Conservation (phyloP, 306 rosid genomes). For the Medicago truncatula region DNA sequence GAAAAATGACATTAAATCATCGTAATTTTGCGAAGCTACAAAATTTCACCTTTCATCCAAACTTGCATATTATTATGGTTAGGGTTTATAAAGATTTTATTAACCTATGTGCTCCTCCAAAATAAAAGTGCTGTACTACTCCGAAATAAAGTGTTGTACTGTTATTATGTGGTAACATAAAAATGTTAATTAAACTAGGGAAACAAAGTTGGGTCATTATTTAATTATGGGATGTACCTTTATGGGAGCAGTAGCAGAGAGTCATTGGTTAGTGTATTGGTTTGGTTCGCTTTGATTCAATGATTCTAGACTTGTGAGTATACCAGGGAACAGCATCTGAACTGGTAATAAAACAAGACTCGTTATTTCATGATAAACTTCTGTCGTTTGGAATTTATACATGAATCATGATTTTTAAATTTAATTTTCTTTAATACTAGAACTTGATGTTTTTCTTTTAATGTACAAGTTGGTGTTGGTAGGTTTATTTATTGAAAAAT, state of each 20-base stretch:
- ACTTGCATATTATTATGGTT: too few species aligned
- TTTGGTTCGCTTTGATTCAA: slow-evolving; percentile 38
- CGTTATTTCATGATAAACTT: slow-evolving; percentile 19
- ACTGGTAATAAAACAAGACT: slow-evolving; percentile 36
- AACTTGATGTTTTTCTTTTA: slow-evolving; percentile 6
- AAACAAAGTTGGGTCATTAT: slow-evolving; percentile 38
- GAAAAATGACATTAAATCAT: too few species aligned
- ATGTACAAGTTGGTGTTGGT: slow-evolving; percentile 1
- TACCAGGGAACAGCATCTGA: slow-evolving; percentile 47
- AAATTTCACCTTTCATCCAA: too few species aligned
- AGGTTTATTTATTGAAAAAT: neutral
- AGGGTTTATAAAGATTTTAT: too few species aligned
- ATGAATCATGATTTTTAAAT: neutral
- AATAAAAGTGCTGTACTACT: neutral
- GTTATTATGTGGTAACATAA: neutral
- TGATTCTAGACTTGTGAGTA: slow-evolving; percentile 44
- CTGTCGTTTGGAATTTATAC: slow-evolving; percentile 28
- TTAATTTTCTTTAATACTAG: neutral
- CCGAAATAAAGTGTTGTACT: neutral
- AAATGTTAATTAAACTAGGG: slow-evolving; percentile 28
- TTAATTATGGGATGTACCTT: slow-evolving; percentile 45
- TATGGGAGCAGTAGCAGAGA: slow-evolving; percentile 35
- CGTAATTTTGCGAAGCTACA: too few species aligned
- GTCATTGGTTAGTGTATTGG: slow-evolving; percentile 31
- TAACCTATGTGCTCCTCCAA: too few species aligned